These are phyloP conservation scores for Teunomyces gatunensis DNA, from an alignment of 805 yeast genomes.

Conservation along the genomic window DNA sequence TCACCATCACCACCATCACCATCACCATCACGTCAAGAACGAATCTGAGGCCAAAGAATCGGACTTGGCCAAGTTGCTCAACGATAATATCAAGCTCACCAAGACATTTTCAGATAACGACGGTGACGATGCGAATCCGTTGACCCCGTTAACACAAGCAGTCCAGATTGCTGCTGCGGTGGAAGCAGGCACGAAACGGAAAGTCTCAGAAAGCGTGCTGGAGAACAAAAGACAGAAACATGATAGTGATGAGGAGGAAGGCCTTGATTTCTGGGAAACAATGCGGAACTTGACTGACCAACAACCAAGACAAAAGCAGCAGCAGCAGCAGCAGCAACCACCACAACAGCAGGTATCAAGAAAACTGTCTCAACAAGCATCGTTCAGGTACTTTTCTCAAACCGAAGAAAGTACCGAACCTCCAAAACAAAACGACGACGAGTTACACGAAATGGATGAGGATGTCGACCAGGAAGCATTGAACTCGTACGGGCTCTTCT, in stretches of 20 bases:
- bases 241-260: conserved; percentile 53
- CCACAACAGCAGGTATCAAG: background rate
- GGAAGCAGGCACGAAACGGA: conserved; percentile 16
- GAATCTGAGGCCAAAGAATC: conserved; percentile 29
- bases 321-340: background rate
- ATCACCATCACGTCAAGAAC: conserved; percentile 19
- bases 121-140: conserved; percentile 7
- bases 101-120: background rate
- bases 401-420: background rate
- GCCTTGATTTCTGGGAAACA: conserved; percentile 69
- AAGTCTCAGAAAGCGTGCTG: background rate
- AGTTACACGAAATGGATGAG: conserved; percentile 16
- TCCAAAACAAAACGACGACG: conserved; percentile 1
- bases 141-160: conserved; percentile 42
- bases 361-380: conserved; percentile 19
- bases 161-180: conserved; percentile 38
- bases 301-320: conserved; percentile 10
- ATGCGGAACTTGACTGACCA: conserved; percentile 53
- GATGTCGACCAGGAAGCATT: conserved; percentile 35
- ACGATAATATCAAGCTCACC: conserved; percentile 21
- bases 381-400: conserved; percentile 4
- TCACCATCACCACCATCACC: conserved; percentile 32
- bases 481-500: conserved; percentile 37
- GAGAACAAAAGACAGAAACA: conserved; percentile 7
- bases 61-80: conserved; percentile 45